Base-by-base conservation (phyloP, 2,329 filamentous ascomycete genomes). In the Fusarium tupiense region DNA sequence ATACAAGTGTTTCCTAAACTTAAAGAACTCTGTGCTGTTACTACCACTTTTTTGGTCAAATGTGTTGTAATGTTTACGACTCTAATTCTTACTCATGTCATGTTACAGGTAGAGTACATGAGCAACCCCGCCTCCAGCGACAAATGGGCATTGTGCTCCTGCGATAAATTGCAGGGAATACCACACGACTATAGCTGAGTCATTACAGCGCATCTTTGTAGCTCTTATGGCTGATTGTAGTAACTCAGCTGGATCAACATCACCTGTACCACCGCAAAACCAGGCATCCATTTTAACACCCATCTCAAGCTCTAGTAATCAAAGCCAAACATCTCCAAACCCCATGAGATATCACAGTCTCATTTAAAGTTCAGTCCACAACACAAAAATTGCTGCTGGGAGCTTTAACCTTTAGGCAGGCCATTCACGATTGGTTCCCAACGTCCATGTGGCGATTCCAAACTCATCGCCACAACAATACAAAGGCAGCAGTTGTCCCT, bases 11-110 rank as follows among this genome's bases (percentile, higher is more conserved):
- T 13, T 6, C 2, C 31, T 33, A 13, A 31, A 31, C 11, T 13
- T 2, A 12, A 31, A 31, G 12, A 31, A 2, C 1, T 31, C 4
- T 31, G 12, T 33, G 1, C 31, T 33, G 2, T 33, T 1, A 33
- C 31, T 33, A 14, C 31, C 31, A 33, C 6, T 33, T 2, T 33
- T 33, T 33, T 33, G 1, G 6, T 33, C 2, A 33, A 33, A 3
- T 33, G 13, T 33, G 31, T 33, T 14, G 2, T 33, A 33, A 13
- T 33, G 5, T 33, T 33, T 33, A 33, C 13, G 31, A 33, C 31
- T 33, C 31, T 33, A 2, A 6, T 33, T 6, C 31, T 14, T 13
- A 14, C 13, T 33, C 5, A 33, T 33, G 5, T 2, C 31, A 2
- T 33, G 5, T 14, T 14, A 33, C 12, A 33, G 31, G 31, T 2